Percentiles rank a stretch among this genome's conserved stretches.
Evolutionary conservation across 1,284 basidiomycete species (phyloP).

Genomic region (Acaromyces ingoldii): DNA sequence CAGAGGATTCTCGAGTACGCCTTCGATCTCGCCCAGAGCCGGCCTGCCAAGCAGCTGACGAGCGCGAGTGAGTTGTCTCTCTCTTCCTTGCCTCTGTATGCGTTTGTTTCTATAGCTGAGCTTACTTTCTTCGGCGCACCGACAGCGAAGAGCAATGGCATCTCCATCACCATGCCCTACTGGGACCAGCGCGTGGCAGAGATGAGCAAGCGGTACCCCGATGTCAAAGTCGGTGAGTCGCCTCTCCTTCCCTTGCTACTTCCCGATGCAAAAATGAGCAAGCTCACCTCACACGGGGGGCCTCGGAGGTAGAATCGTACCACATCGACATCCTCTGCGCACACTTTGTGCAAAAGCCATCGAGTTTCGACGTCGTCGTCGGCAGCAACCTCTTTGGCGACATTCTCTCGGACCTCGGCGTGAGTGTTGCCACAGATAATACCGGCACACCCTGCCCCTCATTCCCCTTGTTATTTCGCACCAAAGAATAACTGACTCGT

Average conservation of each 20-base stretch:
- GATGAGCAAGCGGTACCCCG: conserved; percentile 58
- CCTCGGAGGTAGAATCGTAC: not conserved
- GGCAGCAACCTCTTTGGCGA: conserved; percentile 61
- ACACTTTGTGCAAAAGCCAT: conserved; percentile 58
- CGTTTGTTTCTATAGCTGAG: conserved; percentile 53
- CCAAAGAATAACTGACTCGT: not conserved
- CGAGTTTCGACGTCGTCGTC: conserved; percentile 59
- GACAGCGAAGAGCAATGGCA: conserved; percentile 43
- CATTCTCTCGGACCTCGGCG: conserved; percentile 60
- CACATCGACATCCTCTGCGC: conserved; percentile 56
- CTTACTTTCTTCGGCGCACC: conserved; percentile 2
- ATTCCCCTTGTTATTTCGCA: not conserved
- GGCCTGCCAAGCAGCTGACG: conserved; percentile 58
- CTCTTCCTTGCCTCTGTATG: not conserved
- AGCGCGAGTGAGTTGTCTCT: conserved; percentile 57
- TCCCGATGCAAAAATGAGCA: too few relatives aligned
- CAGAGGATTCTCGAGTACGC: conserved; percentile 58
- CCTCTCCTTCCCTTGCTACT: too few relatives aligned
- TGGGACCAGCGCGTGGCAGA: conserved; percentile 54
- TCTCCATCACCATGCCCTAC: conserved; percentile 40
- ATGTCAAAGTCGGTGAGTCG: conserved; percentile 58
- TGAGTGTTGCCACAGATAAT: too few relatives aligned
- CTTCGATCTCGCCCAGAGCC: conserved; percentile 57
- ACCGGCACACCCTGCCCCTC: not conserved
- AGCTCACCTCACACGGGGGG: too few relatives aligned